phyloP scores from a whole-genome alignment of 139 green algal genomes.

The Chlamydomonas asymmetrica region DNA sequence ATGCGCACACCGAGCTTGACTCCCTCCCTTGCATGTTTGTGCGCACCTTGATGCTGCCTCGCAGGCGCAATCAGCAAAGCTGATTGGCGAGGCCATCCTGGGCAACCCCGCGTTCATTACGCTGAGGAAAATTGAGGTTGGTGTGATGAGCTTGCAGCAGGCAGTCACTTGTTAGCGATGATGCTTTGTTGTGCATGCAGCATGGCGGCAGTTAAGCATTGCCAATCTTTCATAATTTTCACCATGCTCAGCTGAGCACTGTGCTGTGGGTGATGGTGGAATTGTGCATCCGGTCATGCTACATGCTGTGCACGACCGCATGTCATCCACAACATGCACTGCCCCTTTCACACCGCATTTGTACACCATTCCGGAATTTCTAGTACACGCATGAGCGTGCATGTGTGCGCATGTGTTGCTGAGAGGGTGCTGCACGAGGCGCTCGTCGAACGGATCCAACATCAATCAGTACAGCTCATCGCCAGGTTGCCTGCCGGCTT shows the following conservation, averaged over 20 bases:
- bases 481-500: neutral
- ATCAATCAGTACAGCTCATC: neutral
- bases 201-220: neutral
- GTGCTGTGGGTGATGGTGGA: neutral
- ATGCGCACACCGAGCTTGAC: no score
- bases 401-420: no score
- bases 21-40: no score
- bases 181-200: neutral
- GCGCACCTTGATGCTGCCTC: neutral
- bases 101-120: constrained; percentile 91
- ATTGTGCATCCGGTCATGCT: neutral
- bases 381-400: no score
- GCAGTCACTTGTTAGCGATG: no score
- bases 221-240: neutral
- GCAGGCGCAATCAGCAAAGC: constrained; percentile 79
- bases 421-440: no score
- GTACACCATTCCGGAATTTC: no score
- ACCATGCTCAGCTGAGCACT: neutral
- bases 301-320: no score
- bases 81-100: constrained; percentile 93
- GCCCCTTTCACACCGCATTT: no score
- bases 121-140: constrained; percentile 89
- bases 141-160: no score
- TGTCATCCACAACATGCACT: neutral
- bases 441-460: no score